A percentile compares a stretch with the other conserved stretches of the same genome.
Evolutionary conservation across 1,284 basidiomycete genomes (phyloP).

Genomic region (Trametes hirsuta): DNA sequence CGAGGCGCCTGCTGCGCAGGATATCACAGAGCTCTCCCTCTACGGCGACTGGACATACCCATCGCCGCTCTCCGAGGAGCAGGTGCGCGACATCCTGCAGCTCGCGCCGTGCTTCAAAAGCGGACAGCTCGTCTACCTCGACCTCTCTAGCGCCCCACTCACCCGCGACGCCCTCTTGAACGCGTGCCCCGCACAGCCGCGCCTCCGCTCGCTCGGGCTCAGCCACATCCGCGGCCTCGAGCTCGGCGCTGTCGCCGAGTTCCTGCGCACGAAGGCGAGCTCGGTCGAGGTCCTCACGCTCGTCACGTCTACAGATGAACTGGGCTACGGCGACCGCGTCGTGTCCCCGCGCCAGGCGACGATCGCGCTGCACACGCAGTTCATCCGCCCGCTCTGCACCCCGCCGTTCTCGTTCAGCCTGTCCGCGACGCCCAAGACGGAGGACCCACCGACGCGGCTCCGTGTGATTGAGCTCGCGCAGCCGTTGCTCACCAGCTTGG

Average conservation of each 20-base stretch:
- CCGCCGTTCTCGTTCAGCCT: conserved; percentile 74
- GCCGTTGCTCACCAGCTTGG: conserved; percentile 72
- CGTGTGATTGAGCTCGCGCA: conserved; percentile 88
- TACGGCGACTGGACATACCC: conserved; percentile 89
- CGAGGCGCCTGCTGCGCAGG: conserved; percentile 64
- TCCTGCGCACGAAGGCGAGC: conserved; percentile 71
- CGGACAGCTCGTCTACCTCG: conserved; percentile 84
- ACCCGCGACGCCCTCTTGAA: conserved; percentile 64
- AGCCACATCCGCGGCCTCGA: conserved; percentile 81
- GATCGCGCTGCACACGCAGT: conserved; percentile 65
- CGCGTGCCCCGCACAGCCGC: conserved; percentile 68
- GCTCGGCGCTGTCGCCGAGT: conserved; percentile 69
- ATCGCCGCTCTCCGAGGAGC: conserved; percentile 73
- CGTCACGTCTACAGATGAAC: conserved; percentile 76
- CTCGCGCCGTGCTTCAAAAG: conserved; percentile 82
- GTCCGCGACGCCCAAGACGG: conserved; percentile 34
- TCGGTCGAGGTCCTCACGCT: conserved; percentile 89
- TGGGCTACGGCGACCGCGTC: conserved; percentile 54
- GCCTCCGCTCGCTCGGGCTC: conserved; percentile 85
- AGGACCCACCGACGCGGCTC: conserved; percentile 70
- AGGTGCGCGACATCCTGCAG: conserved; percentile 73
- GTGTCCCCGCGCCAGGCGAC: conserved; percentile 58
- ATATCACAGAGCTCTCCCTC: conserved; percentile 81
- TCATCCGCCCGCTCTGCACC: conserved; percentile 80
- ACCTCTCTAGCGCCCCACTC: conserved; percentile 84